phyloP scores from a whole-genome alignment of 495 filamentous ascomycete genomes.

The Hypoxylon crocopeplum region DNA sequence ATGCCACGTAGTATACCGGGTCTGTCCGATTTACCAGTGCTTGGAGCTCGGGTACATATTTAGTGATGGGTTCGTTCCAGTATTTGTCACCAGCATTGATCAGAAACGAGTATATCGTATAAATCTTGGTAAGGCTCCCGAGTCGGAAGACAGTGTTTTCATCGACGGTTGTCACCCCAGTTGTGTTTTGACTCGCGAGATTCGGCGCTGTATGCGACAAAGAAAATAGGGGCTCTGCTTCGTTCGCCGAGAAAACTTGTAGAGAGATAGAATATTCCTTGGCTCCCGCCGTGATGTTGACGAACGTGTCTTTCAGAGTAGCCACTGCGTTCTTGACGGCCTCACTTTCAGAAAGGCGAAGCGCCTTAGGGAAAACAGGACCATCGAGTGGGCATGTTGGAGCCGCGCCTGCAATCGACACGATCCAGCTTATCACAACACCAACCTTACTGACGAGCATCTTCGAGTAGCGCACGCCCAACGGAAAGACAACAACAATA shows the following conservation, averaged over 20 bases:
- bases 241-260: conserved; percentile 55
- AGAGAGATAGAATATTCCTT: conserved; percentile 57
- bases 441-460: conserved; percentile 17
- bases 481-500: neutral
- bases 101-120: conserved; percentile 54
- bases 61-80: conserved; percentile 53
- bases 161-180: conserved; percentile 50
- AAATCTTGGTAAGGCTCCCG: conserved; percentile 60
- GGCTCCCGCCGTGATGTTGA: conserved; percentile 30
- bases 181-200: conserved; percentile 38
- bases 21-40: conserved; percentile 39
- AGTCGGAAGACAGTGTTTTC: conserved; percentile 56
- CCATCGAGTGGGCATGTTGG: conserved; percentile 58
- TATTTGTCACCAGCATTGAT: conserved; percentile 47
- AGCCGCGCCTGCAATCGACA: conserved; percentile 21
- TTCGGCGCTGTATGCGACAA: conserved; percentile 57
- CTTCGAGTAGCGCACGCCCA: neutral
- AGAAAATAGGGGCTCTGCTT: conserved; percentile 52
- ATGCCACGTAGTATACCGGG: conserved; percentile 48
- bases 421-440: conserved; percentile 10
- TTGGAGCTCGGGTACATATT: conserved; percentile 62
- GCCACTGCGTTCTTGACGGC: conserved; percentile 44
- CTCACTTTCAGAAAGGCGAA: conserved; percentile 40
- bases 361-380: conserved; percentile 54
- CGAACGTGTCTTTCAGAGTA: conserved; percentile 45